Base-by-base conservation (phyloP, 2,329 filamentous ascomycete species). In the Colletotrichum lindemuthianum region DNA sequence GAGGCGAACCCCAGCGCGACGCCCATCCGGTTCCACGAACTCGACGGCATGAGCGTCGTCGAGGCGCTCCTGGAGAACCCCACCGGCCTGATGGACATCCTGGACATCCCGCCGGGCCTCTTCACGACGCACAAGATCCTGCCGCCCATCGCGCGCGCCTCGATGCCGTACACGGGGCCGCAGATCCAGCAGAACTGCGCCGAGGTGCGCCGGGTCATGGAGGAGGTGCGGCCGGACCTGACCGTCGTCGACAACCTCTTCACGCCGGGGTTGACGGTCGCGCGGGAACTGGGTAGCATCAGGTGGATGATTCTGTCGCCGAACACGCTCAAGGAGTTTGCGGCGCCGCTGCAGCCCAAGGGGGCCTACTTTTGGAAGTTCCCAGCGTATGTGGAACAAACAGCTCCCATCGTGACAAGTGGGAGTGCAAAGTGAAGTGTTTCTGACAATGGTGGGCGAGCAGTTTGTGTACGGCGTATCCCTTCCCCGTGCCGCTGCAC, bases 321-420 rank as follows among this genome's bases (percentile, higher is more conserved):
- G 32, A 53, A 52, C 15, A 55, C 52, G 7, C 40, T 44, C 2
- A 45, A 45, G 10, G 32, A 45, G 1, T 36, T 55, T 16, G n/a
- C 52, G 9, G n/a, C 24, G 13, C 52, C 39, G 39, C 4, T 37
- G 32, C 52, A 45, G 24, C 52, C 40, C 0, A 15, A 2, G 2
- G 40, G 24, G 8, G 40, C 52, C 3, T 43, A 43, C 10, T 79
- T 9, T 79, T 76, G 73, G 79, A 75, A 63, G 77, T 74, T 51
- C 78, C 78, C 1, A 4, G 24, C 24, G 24, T 69, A 72, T 78
- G 79, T 67, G 16, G n/a, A n/a, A n/a, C n/a, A n/a, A n/a, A n/a
- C n/a, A n/a, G n/a, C n/a, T n/a, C n/a, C n/a, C n/a, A n/a, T n/a
- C n/a, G n/a, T n/a, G n/a, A n/a, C n/a, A n/a, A n/a, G n/a, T n/a